Conservation (phyloP, 2,329 filamentous ascomycete species). For the Botrytis fragariae region DNA sequence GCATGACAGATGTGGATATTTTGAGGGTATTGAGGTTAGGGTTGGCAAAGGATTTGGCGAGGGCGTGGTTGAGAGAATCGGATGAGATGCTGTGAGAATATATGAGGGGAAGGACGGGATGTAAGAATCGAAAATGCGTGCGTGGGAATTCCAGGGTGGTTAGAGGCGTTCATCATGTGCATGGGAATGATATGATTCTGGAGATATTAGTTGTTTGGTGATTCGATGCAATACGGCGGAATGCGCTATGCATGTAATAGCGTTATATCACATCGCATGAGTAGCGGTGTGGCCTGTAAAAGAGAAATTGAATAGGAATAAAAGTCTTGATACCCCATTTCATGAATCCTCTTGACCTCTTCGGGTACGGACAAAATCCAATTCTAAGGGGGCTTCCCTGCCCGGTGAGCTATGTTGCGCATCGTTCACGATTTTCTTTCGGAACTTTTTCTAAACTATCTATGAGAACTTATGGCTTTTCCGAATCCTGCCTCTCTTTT, state of each 20-base stretch:
- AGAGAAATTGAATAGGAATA: constrained; percentile 13
- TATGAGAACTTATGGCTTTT: background rate
- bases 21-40: constrained; percentile 69
- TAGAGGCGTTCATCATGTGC: background rate
- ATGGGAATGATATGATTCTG: background rate
- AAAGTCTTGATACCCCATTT: constrained; percentile 13
- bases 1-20: constrained; percentile 65
- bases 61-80: constrained; percentile 65
- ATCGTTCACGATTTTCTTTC: background rate
- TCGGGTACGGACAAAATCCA: background rate
- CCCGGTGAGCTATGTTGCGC: background rate
- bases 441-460: background rate
- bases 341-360: background rate
- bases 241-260: background rate
- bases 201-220: background rate
- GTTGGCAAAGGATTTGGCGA: constrained; percentile 70
- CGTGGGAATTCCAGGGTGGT: background rate
- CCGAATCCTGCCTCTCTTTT: background rate
- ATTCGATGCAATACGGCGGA: background rate
- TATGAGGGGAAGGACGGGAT: background rate
- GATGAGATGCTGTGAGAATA: constrained; percentile 43
- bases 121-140: constrained; percentile 8
- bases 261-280: background rate
- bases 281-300: background rate
- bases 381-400: background rate